Base-by-base conservation (phyloP, 1,284 basidiomycete species). In the Takashimella tepidaria region DNA sequence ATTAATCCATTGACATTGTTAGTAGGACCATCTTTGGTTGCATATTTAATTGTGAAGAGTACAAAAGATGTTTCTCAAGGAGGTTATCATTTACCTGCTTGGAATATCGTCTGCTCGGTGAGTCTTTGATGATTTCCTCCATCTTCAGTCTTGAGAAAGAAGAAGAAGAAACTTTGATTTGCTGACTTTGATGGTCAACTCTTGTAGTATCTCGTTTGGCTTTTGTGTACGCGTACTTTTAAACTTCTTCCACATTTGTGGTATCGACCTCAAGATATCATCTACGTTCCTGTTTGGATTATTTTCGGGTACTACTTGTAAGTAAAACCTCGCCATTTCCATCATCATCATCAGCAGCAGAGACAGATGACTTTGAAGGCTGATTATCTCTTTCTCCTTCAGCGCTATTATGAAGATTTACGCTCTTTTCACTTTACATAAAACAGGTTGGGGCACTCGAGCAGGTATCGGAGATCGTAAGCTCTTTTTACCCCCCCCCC, bases 381-480 rank as follows among this genome's bases (percentile, higher is more conserved):
- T n/a, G n/a, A n/a, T n/a, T n/a, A n/a, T n/a, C n/a, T n/a, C n/a
- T n/a, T n/a, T n/a, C n/a, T n/a, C n/a, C 41, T 87, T 87, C 76
- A 90, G 89, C 64, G 84, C 88, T 12, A 77, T 90, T 63, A 90
- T 92, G 88, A 91, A 90, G 74, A 60, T 91, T 43, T 91, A 91
- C 70, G 88, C 88, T 23, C 76, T 89, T 22, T 84, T 83, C 70
- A 91, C 88, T 40, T 77, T 91, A 50, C 88, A 90, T 75, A 86
- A 89, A 84, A 91, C 88, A 68, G 88, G 85, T 55, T 93, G 90
- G 90, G 90, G 89, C 51, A 93, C 90, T 20, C 85, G 90, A 71
- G 82, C 88, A 6, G 90, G 90, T 78, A 88, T 93, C 67, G 89
- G 87, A 70, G 87, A 89, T 77, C 83, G 70, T 71, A 48, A 64